A percentile compares a stretch with the other conserved stretches of the same genome.
Evolutionary conservation across 2,329 filamentous ascomycete genomes (phyloP).

Genomic region (Aspergillus hiratsukae): DNA sequence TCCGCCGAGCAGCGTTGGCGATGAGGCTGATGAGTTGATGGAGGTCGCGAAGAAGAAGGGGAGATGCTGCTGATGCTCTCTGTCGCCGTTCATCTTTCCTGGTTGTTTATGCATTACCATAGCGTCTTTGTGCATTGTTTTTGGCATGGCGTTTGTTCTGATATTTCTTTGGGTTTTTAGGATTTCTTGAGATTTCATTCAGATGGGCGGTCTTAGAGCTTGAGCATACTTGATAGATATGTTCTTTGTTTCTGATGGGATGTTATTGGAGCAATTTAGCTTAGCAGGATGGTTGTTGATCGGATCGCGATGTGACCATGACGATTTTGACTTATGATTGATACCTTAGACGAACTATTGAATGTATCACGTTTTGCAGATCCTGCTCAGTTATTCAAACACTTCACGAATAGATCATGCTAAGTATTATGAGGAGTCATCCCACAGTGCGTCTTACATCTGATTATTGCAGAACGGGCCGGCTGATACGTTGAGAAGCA

Average conservation of each 20-base stretch:
- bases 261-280: not conserved
- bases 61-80: conserved; percentile 37
- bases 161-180: not conserved
- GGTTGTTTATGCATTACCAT: not conserved
- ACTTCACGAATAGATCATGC: not conserved
- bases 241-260: not conserved
- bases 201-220: not conserved
- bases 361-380: not conserved
- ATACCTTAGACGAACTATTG: not conserved
- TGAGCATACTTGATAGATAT: not conserved
- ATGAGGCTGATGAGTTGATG: conserved; percentile 28
- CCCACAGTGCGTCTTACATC: too few relatives aligned
- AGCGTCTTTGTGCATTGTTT: not conserved
- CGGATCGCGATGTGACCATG: not conserved
- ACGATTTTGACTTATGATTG: not conserved
- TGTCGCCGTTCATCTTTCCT: not conserved
- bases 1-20: conserved; percentile 44
- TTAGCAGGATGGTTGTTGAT: too few relatives aligned
- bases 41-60: conserved; percentile 31
- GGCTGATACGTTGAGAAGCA: not conserved
- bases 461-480: not conserved
- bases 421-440: not conserved
- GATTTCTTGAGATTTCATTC: not conserved
- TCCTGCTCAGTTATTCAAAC: not conserved
- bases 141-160: not conserved